Percentiles rank a stretch among this genome's conserved stretches.
Conservation (phyloP, 2,329 filamentous ascomycete genomes). For the Colletotrichum sansevieriae region DNA sequence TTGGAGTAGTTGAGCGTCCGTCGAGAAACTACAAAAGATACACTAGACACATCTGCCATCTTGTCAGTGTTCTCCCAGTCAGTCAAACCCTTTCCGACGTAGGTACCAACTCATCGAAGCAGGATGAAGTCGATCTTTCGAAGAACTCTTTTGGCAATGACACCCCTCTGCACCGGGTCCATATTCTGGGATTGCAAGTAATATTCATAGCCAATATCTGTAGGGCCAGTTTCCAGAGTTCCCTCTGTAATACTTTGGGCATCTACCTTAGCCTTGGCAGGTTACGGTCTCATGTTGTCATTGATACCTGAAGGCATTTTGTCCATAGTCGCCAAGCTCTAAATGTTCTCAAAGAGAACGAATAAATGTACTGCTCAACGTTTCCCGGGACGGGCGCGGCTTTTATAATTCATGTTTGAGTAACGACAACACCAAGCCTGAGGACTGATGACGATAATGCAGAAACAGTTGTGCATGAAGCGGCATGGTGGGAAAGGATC, state of each 20-base stretch:
- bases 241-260: neutral
- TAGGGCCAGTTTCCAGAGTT: neutral
- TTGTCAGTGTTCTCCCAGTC: no score
- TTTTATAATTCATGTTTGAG: no score
- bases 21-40: neutral
- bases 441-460: no score
- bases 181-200: neutral
- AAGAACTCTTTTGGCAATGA: neutral
- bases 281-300: neutral
- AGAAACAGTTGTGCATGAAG: no score
- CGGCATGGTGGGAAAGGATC: no score
- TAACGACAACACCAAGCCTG: no score
- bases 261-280: neutral
- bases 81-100: no score
- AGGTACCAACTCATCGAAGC: neutral
- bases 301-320: neutral
- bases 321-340: neutral
- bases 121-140: neutral
- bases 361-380: no score
- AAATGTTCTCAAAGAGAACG: no score
- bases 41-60: neutral
- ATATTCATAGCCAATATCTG: neutral
- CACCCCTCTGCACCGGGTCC: neutral
- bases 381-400: no score
- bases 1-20: slow-evolving; percentile 2